Conservation (phyloP, 768 basidiomycete species). For the Albatrellus ellisii region DNA sequence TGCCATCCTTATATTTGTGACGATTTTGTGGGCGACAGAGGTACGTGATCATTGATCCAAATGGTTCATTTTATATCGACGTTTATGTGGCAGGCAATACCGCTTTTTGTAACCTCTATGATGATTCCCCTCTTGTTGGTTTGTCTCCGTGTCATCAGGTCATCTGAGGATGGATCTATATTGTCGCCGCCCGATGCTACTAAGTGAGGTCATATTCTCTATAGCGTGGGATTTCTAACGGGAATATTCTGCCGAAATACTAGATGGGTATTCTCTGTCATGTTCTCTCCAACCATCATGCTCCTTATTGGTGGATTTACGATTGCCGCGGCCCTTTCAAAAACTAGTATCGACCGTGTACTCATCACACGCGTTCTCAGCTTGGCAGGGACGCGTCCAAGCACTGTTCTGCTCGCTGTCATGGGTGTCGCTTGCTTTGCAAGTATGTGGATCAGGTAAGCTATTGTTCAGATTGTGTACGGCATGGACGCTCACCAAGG, state of each 20-base stretch:
- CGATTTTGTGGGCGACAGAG: constrained; percentile 95
- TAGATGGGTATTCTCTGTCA: constrained; percentile 84
- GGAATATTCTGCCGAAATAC: too few species aligned
- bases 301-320: constrained; percentile 97
- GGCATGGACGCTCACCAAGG: background rate
- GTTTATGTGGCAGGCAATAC: constrained; percentile 59
- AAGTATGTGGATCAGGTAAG: constrained; percentile 96
- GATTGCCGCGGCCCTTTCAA: constrained; percentile 90
- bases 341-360: constrained; percentile 88
- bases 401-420: constrained; percentile 79
- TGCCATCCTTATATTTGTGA: constrained; percentile 81
- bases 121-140: constrained; percentile 82
- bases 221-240: constrained; percentile 2
- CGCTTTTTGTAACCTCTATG: constrained; percentile 93
- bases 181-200: constrained; percentile 62
- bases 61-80: background rate
- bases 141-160: constrained; percentile 66
- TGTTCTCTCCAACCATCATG: constrained; percentile 99
- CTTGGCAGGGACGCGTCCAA: constrained; percentile 81
- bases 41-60: constrained; percentile 26
- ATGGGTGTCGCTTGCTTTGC: constrained; percentile 97
- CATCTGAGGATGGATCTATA: constrained; percentile 35
- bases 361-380: constrained; percentile 84
- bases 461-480: background rate
- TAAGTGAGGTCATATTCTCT: constrained; percentile 35